Evolutionary conservation across 2,329 filamentous ascomycete species (phyloP).

Genomic region (Malbranchea cinnamomea): DNA sequence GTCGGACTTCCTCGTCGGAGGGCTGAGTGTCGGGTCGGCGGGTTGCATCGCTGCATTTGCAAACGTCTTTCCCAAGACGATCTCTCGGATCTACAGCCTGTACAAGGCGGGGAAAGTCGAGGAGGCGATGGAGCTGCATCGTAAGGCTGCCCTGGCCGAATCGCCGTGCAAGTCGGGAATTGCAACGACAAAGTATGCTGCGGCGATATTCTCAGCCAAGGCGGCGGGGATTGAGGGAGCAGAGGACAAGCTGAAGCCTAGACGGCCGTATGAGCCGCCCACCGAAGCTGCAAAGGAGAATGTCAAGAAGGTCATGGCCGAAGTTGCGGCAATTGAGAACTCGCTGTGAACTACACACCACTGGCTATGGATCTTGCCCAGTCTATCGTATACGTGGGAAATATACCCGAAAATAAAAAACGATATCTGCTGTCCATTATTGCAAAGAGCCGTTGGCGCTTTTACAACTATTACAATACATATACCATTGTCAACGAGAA

Average conservation of each 20-base stretch:
- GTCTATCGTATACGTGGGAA: too few species aligned
- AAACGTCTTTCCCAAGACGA: slow-evolving; percentile 41
- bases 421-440: too few species aligned
- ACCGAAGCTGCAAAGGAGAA: slow-evolving; percentile 30
- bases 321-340: slow-evolving; percentile 28
- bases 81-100: slow-evolving; percentile 45
- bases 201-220: slow-evolving; percentile 43
- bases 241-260: slow-evolving; percentile 41
- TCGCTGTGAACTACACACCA: slow-evolving; percentile 10
- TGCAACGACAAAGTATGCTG: slow-evolving; percentile 53
- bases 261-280: slow-evolving; percentile 44
- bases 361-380: neutral
- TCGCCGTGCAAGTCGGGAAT: slow-evolving; percentile 51
- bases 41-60: slow-evolving; percentile 45
- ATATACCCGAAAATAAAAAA: too few species aligned
- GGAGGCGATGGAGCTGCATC: slow-evolving; percentile 47
- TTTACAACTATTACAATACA: too few species aligned
- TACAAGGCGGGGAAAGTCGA: slow-evolving; percentile 41
- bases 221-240: slow-evolving; percentile 46
- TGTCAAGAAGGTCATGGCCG: slow-evolving; percentile 26
- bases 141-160: slow-evolving; percentile 49
- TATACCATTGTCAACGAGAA: too few species aligned
- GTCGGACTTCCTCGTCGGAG: slow-evolving; percentile 52
- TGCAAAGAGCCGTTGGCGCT: too few species aligned
- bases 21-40: slow-evolving; percentile 36